These are phyloP conservation scores for Nannochloropsis oceanica DNA, from an alignment of 108 stramenopile genomes.

Conservation along the genomic window DNA sequence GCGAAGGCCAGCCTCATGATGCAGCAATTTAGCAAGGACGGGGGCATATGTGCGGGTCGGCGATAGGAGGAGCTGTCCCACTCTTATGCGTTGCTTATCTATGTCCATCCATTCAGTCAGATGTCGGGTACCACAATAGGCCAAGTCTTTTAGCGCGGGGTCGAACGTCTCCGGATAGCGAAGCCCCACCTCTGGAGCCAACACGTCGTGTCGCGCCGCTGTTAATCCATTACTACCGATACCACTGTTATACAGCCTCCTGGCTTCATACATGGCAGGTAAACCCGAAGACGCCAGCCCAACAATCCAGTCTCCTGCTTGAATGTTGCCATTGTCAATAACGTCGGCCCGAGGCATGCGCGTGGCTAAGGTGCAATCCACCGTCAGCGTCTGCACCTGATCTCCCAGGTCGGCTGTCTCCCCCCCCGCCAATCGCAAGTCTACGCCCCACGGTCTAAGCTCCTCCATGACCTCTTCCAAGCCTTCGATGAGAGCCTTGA, in stretches of 20 bases:
- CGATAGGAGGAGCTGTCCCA: conserved; percentile 9
- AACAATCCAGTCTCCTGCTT: conserved; percentile 3
- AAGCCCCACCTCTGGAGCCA: background rate
- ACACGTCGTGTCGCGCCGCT: conserved; percentile 7
- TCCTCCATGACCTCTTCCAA: conserved; percentile 6
- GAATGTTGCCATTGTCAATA: conserved; percentile 9
- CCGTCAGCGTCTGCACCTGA: conserved; percentile 7
- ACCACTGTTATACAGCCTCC: conserved; percentile 4
- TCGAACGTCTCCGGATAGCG: conserved; percentile 10
- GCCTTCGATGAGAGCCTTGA: conserved; percentile 7
- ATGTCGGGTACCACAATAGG: background rate
- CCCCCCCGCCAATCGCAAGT: background rate
- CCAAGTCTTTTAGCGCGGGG: background rate
- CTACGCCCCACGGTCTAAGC: background rate
- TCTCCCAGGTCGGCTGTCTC: conserved; percentile 17
- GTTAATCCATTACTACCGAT: conserved; percentile 11
- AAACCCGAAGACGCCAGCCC: conserved; percentile 1
- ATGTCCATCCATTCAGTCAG: background rate
- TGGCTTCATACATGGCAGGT: background rate
- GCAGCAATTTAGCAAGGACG: background rate
- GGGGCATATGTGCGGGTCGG: conserved; percentile 17
- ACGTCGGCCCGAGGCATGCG: conserved; percentile 5
- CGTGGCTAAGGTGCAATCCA: conserved; percentile 11
- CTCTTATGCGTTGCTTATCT: background rate
- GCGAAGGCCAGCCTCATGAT: background rate